Conservation (phyloP, 108 stramenopile species). For the Stephanodiscus triporus region DNA sequence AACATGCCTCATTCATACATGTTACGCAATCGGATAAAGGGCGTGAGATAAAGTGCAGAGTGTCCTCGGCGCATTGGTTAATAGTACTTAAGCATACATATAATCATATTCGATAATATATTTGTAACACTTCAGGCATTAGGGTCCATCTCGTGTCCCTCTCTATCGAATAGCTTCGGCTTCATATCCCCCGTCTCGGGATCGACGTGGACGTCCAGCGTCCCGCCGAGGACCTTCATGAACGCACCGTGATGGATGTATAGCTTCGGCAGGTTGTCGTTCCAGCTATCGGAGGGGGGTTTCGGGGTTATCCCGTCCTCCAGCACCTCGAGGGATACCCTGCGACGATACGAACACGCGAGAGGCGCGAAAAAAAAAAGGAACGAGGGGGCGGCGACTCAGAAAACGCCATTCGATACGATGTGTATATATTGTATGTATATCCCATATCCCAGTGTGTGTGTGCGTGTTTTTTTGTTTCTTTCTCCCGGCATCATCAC, state of each 20-base stretch:
- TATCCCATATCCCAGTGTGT: too few species aligned
- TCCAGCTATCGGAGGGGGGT: constrained; percentile 58
- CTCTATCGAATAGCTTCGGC: constrained; percentile 67
- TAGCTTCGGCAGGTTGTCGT: constrained; percentile 74
- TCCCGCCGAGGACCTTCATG: constrained; percentile 84
- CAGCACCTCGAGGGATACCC: constrained; percentile 81
- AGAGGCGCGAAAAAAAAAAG: background rate
- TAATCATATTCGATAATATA: too few species aligned
- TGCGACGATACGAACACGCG: too few species aligned
- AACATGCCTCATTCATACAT: background rate
- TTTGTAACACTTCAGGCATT: constrained; percentile 67
- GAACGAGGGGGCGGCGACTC: background rate
- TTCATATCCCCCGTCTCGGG: constrained; percentile 46
- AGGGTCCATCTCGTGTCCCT: constrained; percentile 83
- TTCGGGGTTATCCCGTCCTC: constrained; percentile 71
- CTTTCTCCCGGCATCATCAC: too few species aligned
- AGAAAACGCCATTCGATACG: background rate
- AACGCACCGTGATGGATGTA: constrained; percentile 80
- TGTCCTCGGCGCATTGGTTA: too few species aligned
- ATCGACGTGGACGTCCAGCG: constrained; percentile 67
- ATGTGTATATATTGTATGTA: too few species aligned
- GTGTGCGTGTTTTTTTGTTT: too few species aligned
- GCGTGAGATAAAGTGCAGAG: too few species aligned
- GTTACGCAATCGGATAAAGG: background rate
- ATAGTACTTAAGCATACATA: background rate